Evolutionary conservation across 176 grass and related monocot species (phyloP).

Genomic region (Dactylis glomerata): DNA sequence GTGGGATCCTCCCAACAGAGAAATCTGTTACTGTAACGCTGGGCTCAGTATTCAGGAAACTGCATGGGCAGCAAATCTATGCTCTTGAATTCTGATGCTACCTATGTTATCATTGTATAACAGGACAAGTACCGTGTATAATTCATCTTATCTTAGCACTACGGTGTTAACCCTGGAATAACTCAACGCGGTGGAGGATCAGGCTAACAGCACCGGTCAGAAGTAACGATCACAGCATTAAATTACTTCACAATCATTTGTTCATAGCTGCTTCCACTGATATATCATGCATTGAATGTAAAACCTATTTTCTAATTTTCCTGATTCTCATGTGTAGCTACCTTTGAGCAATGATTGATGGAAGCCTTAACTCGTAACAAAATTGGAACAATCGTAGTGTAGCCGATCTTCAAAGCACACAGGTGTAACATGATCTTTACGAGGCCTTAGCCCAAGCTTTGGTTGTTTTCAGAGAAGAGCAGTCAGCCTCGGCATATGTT

Average conservation of each 20-base stretch:
- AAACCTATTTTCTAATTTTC: not conserved
- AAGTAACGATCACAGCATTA: conserved; percentile 16
- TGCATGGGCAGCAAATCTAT: not conserved
- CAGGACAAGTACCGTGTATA: not conserved
- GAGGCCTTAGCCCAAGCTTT: not conserved
- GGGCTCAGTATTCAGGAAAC: conserved; percentile 18
- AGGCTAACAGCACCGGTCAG: not conserved
- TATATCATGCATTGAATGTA: not conserved
- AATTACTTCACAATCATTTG: conserved; percentile 32
- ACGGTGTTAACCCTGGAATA: not conserved
- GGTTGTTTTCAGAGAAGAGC: not conserved
- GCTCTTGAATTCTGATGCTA: not conserved
- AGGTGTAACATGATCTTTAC: not conserved
- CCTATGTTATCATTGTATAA: not conserved
- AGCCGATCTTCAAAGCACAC: not conserved
- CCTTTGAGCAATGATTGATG: conserved; percentile 11
- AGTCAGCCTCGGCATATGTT: not conserved
- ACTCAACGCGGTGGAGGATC: not conserved
- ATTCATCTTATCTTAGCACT: conserved; percentile 14
- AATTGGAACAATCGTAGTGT: not conserved
- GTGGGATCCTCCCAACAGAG: conserved; percentile 35
- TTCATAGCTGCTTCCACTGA: not conserved
- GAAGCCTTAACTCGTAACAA: not conserved
- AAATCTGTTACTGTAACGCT: conserved; percentile 3
- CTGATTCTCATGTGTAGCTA: not conserved